phyloP scores from a whole-genome alignment of 768 basidiomycete species.

The Lactarius sanguifluus region DNA sequence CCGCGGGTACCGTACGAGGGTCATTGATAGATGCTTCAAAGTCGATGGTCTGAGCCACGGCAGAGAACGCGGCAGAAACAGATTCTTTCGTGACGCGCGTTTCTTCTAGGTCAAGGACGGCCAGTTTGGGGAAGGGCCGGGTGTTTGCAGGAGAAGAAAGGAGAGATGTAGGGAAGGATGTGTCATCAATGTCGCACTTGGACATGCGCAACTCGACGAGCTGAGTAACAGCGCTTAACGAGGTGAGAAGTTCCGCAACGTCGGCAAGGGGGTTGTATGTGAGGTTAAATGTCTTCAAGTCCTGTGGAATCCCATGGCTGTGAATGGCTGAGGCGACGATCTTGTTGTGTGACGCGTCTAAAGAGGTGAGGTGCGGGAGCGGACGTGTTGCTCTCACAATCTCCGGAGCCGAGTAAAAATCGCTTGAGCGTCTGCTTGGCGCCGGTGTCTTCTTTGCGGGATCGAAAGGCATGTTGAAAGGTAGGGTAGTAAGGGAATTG shows the following conservation, averaged over 20 bases:
- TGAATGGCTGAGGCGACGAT: conserved; percentile 58
- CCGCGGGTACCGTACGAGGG: conserved; percentile 7
- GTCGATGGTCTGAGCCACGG: conserved; percentile 50
- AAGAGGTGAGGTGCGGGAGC: conserved; percentile 60
- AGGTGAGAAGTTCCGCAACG: conserved; percentile 16
- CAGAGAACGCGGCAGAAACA: conserved; percentile 46
- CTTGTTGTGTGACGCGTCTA: conserved; percentile 69
- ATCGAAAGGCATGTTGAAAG: conserved; percentile 60
- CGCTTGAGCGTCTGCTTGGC: conserved; percentile 41
- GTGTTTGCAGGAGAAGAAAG: conserved; percentile 28
- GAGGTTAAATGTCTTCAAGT: conserved; percentile 58
- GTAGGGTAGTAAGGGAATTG: conserved; percentile 59
- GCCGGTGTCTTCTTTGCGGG: conserved; percentile 28
- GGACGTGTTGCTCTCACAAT: conserved; percentile 63
- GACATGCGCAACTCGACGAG: conserved; percentile 25
- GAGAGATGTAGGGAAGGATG: conserved; percentile 50
- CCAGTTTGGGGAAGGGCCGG: conserved; percentile 49
- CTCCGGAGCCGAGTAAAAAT: conserved; percentile 59
- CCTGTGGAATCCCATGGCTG: conserved; percentile 47
- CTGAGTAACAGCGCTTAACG: conserved; percentile 22
- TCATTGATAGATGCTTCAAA: conserved; percentile 56
- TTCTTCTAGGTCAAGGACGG: conserved; percentile 63
- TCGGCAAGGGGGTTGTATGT: conserved; percentile 66
- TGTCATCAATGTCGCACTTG: conserved; percentile 51
- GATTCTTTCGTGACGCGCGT: conserved; percentile 54